Evolutionary conservation across 495 filamentous ascomycete genomes (phyloP), one percentile per base, ranked within the genome.

Genomic region (Neurospora sublineolata): DNA sequence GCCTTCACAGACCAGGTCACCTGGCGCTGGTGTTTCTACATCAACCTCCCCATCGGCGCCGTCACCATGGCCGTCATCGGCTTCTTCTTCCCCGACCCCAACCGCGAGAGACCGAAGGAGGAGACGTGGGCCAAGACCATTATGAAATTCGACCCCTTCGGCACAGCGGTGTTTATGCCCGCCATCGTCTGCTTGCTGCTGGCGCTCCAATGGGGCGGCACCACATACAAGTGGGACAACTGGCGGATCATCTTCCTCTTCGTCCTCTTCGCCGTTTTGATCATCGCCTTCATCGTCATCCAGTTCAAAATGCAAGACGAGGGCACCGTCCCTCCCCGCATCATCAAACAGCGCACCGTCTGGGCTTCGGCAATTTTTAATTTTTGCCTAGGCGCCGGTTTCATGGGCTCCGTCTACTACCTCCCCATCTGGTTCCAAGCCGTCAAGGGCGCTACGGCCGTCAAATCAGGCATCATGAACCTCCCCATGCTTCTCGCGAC

Each of bases 361-460:
- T 85, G 85, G 75, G 83, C 83, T 3, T 79, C 84, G 5, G 78
- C 83, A 1, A 81, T 86, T 72, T 92, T 87, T 77, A 74, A 80
- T 30, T 84, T 89, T 75, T 83, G 81, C 73, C 72, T 91, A 10
- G 89, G 88, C 33, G 86, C 85, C n/a, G 79, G 85, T 0, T 92
- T 93, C 80, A 87, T 94, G 70, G 80, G 91, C n/a, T 79, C 88
- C 3, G 79, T 89, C 23, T 93, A 89, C 78, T 90, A 91, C 83
- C 80, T 97, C 23, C 93, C 94, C 0, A 90, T 94, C 74, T 97
- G 91, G 90, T 96, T 97, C 84, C 94, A 97, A 76, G 88, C 92
- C 7, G 89, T 97, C 78, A 90, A 94, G 77, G 87, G 85, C 68
- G 87, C 86, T 1, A 83, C 83, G 0, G 90, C 93, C 14, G 86